These are phyloP conservation scores for Backusella tarrabulga DNA, from an alignment of 192 early-diverging fungal species.

Conservation along the genomic window DNA sequence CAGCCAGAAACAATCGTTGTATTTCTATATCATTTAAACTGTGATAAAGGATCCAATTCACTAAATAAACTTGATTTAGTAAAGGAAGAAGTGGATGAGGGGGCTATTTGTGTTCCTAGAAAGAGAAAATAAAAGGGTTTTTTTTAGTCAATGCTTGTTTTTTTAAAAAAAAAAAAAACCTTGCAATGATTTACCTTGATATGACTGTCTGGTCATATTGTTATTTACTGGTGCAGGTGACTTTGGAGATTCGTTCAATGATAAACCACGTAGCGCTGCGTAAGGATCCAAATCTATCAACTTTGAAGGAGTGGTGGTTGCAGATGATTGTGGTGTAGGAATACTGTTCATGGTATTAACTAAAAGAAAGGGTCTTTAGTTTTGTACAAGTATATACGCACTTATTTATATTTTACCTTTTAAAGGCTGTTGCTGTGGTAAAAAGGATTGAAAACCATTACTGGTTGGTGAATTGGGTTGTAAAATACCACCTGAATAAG, in stretches of 20 bases:
- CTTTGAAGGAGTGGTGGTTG: neutral
- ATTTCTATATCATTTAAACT: neutral
- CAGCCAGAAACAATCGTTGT: neutral
- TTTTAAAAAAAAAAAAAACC: no score
- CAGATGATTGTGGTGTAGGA: neutral
- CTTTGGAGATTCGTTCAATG: neutral
- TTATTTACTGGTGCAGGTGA: neutral
- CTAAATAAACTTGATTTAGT: neutral
- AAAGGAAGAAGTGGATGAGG: neutral
- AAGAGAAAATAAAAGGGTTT: neutral
- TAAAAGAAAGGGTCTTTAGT: neutral
- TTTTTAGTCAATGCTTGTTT: no score
- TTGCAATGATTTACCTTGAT: neutral
- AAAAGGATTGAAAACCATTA: neutral
- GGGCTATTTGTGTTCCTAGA: neutral
- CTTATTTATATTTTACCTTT: neutral
- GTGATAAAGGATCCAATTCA: neutral
- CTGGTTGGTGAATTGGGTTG: conserved; percentile 7
- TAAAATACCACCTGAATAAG: conserved; percentile 13
- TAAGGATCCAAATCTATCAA: conserved; percentile 1
- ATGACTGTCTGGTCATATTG: neutral
- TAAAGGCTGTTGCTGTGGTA: neutral
- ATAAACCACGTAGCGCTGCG: conserved; percentile 7
- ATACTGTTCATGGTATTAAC: neutral
- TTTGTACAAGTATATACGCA: neutral